Percentiles rank a stretch among this genome's conserved stretches.
Conservation (phyloP, 2,329 filamentous ascomycete genomes). For the Alternaria angustiovoidea region DNA sequence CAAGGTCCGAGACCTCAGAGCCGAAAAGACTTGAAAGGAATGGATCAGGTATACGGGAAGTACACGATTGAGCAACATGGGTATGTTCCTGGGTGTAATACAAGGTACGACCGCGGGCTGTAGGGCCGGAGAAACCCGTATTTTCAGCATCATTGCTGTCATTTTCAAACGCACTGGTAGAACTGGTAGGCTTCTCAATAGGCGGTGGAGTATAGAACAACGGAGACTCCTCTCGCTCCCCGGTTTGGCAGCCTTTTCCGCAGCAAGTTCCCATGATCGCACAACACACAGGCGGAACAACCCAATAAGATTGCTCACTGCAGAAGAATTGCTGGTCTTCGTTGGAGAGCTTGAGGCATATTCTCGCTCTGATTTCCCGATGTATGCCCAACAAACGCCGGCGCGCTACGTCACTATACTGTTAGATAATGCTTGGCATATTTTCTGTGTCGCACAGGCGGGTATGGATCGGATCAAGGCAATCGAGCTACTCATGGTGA, state of each 20-base stretch:
- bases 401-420: background rate
- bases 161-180: background rate
- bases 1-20: background rate
- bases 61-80: background rate
- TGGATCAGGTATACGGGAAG: background rate
- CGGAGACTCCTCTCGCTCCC: background rate
- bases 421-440: background rate
- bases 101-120: background rate
- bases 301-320: background rate
- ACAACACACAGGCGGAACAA: background rate
- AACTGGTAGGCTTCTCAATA: background rate
- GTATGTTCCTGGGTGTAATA: background rate
- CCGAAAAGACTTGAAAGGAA: background rate
- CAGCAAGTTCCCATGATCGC: background rate
- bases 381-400: constrained; percentile 1
- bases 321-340: background rate
- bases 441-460: background rate
- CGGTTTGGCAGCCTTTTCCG: background rate
- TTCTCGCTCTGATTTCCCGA: background rate
- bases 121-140: background rate
- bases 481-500: background rate
- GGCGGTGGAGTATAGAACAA: constrained; percentile 16
- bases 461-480: background rate
- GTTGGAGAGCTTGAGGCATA: background rate
- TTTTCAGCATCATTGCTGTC: background rate